phyloP scores from a whole-genome alignment of 345 rosid species.

The Schrenkiella parvula region DNA sequence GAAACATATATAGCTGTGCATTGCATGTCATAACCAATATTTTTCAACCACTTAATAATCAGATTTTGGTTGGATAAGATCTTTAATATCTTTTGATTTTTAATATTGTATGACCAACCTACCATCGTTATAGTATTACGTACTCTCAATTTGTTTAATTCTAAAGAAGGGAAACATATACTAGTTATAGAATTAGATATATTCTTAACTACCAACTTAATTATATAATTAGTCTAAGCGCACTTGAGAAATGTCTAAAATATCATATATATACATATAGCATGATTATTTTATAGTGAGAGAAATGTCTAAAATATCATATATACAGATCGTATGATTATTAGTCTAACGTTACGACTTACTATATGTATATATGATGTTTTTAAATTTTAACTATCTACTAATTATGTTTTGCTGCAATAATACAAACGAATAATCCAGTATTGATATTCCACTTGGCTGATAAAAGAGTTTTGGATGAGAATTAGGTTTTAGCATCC shows the following conservation, averaged over 20 bases:
- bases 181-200: not conserved
- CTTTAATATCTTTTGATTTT: not conserved
- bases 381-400: not conserved
- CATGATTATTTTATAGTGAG: no score
- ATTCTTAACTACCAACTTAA: not conserved
- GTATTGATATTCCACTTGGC: not conserved
- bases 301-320: no score
- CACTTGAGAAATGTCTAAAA: not conserved
- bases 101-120: constrained; percentile 19
- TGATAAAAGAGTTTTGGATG: not conserved
- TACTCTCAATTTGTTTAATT: not conserved
- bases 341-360: not conserved
- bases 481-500: not conserved
- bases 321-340: no score
- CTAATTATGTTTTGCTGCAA: not conserved
- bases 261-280: no score
- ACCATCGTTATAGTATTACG: constrained; percentile 4
- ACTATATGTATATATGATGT: not conserved
- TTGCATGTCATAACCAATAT: constrained; percentile 13
- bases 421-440: not conserved
- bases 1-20: not conserved
- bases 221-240: not conserved
- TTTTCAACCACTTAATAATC: not conserved
- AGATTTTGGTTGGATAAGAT: constrained; percentile 21
- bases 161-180: not conserved